A percentile compares a stretch with the other conserved stretches of the same genome.
These are phyloP conservation scores for Colletotrichum sp. DNA, from an alignment of 2,329 filamentous ascomycete genomes.

Conservation along the genomic window DNA sequence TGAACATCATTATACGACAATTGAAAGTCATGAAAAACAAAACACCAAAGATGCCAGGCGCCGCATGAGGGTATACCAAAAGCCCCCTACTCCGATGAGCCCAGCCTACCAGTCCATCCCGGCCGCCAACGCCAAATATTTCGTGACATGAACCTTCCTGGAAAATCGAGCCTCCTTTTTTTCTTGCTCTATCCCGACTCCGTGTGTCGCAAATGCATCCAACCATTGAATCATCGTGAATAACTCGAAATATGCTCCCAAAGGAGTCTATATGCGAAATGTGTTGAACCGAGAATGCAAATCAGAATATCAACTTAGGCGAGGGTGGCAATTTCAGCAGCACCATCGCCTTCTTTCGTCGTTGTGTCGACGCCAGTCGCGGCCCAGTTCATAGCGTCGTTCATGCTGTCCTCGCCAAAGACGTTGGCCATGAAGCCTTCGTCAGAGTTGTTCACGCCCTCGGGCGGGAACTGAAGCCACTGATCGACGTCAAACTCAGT, in stretches of 20 bases:
- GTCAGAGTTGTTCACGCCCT: constrained; percentile 46
- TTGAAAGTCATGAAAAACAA: background rate
- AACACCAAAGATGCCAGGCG: background rate
- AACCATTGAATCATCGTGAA: background rate
- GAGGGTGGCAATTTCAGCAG: background rate
- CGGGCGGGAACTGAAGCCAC: constrained; percentile 63
- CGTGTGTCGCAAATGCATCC: constrained; percentile 11
- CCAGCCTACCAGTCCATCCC: background rate
- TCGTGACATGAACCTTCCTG: background rate
- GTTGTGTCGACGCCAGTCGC: background rate
- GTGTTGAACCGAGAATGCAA: background rate
- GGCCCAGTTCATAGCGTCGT: constrained; percentile 25
- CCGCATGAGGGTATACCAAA: constrained; percentile 17
- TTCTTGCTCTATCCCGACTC: constrained; percentile 16
- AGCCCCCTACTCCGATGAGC: constrained; percentile 12
- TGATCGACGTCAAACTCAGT: constrained; percentile 64
- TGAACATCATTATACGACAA: background rate
- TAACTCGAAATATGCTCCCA: background rate
- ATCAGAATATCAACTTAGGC: background rate
- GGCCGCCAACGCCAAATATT: constrained; percentile 3
- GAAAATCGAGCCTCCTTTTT: background rate
- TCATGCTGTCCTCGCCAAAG: constrained; percentile 28
- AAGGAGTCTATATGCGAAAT: background rate
- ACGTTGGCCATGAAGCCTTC: constrained; percentile 40
- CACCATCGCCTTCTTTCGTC: constrained; percentile 1